These are phyloP conservation scores for Linnemannia hyalina DNA, from an alignment of 192 early-diverging fungal genomes.

Conservation along the genomic window DNA sequence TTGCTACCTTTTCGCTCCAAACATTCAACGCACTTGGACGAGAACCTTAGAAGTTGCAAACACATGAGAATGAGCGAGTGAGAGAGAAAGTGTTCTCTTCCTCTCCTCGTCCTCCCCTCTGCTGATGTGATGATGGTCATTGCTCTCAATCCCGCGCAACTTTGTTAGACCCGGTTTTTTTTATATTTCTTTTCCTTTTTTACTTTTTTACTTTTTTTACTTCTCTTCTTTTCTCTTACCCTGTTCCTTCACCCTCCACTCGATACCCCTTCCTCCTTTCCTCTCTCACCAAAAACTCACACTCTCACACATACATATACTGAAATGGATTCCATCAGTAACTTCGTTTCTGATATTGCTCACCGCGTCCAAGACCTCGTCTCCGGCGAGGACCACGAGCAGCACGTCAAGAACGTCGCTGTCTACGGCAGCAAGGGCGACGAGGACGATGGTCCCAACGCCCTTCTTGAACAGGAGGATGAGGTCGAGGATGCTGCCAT, in stretches of 20 bases:
- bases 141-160: constrained; percentile 12
- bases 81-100: not conserved
- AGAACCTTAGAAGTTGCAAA: not conserved
- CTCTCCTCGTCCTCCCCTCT: not conserved
- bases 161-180: constrained; percentile 11
- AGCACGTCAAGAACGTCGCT: constrained; percentile 11
- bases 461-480: constrained; percentile 42
- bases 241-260: constrained; percentile 12
- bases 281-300: not conserved
- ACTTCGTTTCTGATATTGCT: constrained; percentile 23
- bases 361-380: constrained; percentile 46
- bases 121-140: constrained; percentile 5
- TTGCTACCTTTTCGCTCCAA: not conserved
- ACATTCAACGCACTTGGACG: constrained; percentile 7
- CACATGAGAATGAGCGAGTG: not conserved
- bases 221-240: not conserved
- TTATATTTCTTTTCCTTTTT: not conserved
- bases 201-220: not conserved
- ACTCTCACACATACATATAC: too few relatives aligned
- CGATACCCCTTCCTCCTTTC: constrained; percentile 5
- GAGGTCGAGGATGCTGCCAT: constrained; percentile 51
- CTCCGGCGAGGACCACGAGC: constrained; percentile 37
- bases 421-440: not conserved
- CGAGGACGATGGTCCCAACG: constrained; percentile 18
- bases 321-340: constrained; percentile 29